Conservation (phyloP, 805 yeast genomes). For the Sugiyamaella boreocaroliniensis region DNA sequence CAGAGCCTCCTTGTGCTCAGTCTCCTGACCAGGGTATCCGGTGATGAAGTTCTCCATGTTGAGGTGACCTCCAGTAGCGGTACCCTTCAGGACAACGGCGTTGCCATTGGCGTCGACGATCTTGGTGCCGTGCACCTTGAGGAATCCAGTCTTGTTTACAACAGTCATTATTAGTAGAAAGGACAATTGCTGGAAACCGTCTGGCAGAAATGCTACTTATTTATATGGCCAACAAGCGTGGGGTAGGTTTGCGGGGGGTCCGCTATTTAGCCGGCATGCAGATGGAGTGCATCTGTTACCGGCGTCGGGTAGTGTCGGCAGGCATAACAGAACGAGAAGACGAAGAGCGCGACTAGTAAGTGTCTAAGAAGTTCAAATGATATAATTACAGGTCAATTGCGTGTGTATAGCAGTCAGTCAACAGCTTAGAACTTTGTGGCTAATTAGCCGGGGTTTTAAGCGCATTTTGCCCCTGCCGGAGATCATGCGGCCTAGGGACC, state of each 20-base stretch:
- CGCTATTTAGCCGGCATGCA: not conserved
- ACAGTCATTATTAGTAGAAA: not conserved
- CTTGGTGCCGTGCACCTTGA: conserved; percentile 41
- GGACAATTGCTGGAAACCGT: not conserved
- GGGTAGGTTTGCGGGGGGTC: not conserved
- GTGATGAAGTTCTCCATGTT: conserved; percentile 53
- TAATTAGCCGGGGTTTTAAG: no score
- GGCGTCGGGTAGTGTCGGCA: not conserved
- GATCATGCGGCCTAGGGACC: no score
- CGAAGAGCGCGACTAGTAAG: no score
- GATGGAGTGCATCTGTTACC: not conserved
- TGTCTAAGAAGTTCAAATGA: no score
- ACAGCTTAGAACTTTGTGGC: no score
- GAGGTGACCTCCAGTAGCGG: conserved; percentile 42
- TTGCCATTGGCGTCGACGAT: conserved; percentile 39
- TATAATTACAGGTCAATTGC: no score
- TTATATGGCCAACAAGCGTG: not conserved
- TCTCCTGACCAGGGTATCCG: conserved; percentile 49
- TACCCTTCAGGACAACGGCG: conserved; percentile 40
- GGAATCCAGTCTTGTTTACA: conserved; percentile 22
- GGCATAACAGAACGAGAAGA: no score
- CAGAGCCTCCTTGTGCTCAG: conserved; percentile 41
- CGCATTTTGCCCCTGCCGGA: no score
- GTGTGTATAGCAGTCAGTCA: no score
- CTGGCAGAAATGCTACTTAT: not conserved